Evolutionary conservation across 768 basidiomycete genomes (phyloP), one percentile per base, ranked within the genome.

Genomic region (Termitomyces sp.): DNA sequence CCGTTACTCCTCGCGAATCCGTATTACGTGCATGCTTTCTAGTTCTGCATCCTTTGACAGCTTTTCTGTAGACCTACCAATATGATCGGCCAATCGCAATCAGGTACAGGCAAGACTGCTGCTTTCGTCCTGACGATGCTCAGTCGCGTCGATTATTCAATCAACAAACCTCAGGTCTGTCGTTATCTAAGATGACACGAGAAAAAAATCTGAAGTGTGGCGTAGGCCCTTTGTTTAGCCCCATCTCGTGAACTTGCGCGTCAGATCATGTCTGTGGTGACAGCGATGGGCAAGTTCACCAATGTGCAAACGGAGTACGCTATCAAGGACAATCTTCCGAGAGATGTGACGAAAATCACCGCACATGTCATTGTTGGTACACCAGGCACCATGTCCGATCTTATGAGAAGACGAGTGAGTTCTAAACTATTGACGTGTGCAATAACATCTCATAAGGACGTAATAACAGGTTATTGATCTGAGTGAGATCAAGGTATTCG

Each of bases 31-130:
- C 6, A 24, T 30, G 22, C 3, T n/a, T 48, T 32, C 35, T 33
- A 16, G 20, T n/a, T 22, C 2, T 35, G 8, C 28, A 24, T 20
- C 8, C 32, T 26, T 45, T 53, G 44, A 53, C 9, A 22, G 13
- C 7, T 38, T 18, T 26, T 26, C 22, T 61, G n/a, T 68, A 99
- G 96, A n/a, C 90, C 96, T 12, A 88, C 87, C 53, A 98, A 98
- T 73, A 95, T 98, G 89, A 98, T 98, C 68, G 97, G 94, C 18
- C 97, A 99, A 75, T 98, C 95, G 53, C 97, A 99, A 68, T 98
- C 97, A 35, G 97, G 97, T 40, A 99, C 97, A 9, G 97, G 97
- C 50, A 99, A 99, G 77, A 98, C 97, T 2, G 97, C 97, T 4
- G 97, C 97, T 10, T 99, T 99, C 70, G 92, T 94, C 13, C 79